Evolutionary conservation across 352 stramenopile genomes (phyloP).

Genomic region (Phytopythium sindhum): DNA sequence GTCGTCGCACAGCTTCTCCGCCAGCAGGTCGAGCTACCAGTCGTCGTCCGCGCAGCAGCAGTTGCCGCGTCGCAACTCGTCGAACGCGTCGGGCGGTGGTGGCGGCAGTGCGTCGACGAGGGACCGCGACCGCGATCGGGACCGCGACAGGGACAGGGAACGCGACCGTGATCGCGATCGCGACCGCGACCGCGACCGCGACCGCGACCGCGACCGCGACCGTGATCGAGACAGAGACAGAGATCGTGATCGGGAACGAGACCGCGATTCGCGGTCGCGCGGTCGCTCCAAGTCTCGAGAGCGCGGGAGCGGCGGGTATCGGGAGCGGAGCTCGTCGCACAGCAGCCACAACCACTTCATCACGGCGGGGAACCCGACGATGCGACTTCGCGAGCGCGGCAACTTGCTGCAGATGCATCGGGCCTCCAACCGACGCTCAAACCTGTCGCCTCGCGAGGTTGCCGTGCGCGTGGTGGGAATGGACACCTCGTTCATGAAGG

Average conservation of each 20-base stretch:
- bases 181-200: constrained; percentile 16
- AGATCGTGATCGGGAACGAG: constrained; percentile 18
- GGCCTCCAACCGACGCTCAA: constrained; percentile 39
- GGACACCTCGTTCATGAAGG: constrained; percentile 74
- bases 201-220: constrained; percentile 31
- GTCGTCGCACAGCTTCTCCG: constrained; percentile 12
- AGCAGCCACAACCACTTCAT: constrained; percentile 40
- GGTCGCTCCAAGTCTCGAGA: constrained; percentile 44
- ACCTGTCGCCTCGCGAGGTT: constrained; percentile 43
- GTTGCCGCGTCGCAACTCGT: constrained; percentile 50
- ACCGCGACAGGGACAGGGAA: constrained; percentile 19
- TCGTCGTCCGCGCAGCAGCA: constrained; percentile 11
- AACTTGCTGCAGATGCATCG: constrained; percentile 80
- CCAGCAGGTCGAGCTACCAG: neutral
- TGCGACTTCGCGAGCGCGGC: constrained; percentile 61
- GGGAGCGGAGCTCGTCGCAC: constrained; percentile 12
- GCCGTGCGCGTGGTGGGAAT: constrained; percentile 61
- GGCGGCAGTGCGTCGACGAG: constrained; percentile 19
- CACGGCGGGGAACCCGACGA: constrained; percentile 39
- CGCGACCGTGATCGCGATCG: constrained; percentile 15
- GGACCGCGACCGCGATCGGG: constrained; percentile 31
- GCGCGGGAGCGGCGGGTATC: constrained; percentile 10
- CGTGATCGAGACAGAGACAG: constrained; percentile 32
- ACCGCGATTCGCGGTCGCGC: constrained; percentile 26
- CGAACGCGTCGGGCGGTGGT: constrained; percentile 19